These are phyloP conservation scores for Yamadazyma dushanensis DNA, from an alignment of 1,139 yeast genomes.

Conservation along the genomic window DNA sequence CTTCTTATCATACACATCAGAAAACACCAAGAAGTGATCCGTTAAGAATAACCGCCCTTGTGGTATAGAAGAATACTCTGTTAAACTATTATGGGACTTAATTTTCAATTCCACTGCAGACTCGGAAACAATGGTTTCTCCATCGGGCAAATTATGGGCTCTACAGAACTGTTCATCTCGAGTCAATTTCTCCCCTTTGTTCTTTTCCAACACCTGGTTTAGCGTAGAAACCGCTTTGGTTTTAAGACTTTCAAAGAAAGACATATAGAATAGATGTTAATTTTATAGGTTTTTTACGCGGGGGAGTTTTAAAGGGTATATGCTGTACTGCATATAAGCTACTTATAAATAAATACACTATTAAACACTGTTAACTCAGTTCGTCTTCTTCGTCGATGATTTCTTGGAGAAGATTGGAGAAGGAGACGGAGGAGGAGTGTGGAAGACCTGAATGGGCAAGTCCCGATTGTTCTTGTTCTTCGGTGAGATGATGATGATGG, in stretches of 20 bases:
- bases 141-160: conserved; percentile 68
- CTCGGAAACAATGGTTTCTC: conserved; percentile 65
- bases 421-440: conserved; percentile 8
- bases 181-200: conserved; percentile 37
- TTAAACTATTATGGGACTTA: conserved; percentile 36
- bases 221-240: conserved; percentile 48
- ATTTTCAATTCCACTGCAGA: conserved; percentile 68
- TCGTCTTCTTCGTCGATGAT: conserved; percentile 20
- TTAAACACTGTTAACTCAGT: conserved; percentile 5
- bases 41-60: conserved; percentile 71
- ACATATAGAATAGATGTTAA: conserved; percentile 31
- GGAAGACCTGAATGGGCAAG: too few relatives aligned
- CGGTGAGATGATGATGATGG: conserved; percentile 7
- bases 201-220: conserved; percentile 43
- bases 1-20: conserved; percentile 66
- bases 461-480: too few relatives aligned
- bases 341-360: neutral
- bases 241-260: conserved; percentile 49
- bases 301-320: neutral
- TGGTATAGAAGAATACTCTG: conserved; percentile 30
- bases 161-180: conserved; percentile 70
- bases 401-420: conserved; percentile 17
- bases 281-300: conserved; percentile 2
- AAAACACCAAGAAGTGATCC: conserved; percentile 71
- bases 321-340: neutral